phyloP scores from a whole-genome alignment of 2,329 filamentous ascomycete genomes.

The Xylariaceae sp. region DNA sequence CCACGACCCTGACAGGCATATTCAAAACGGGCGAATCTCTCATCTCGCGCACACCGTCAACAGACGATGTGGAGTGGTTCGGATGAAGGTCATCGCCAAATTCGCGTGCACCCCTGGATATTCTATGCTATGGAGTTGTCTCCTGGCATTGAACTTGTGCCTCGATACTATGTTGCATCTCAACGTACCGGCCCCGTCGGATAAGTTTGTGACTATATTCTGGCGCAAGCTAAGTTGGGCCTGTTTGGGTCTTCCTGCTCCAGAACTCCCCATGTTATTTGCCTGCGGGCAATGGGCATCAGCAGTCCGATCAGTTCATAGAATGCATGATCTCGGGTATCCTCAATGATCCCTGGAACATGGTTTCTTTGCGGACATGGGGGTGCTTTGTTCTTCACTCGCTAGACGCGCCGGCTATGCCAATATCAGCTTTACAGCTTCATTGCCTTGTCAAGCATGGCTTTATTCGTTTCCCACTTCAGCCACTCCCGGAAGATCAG shows the following conservation, averaged over 20 bases:
- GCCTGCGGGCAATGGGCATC: neutral
- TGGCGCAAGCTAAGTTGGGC: neutral
- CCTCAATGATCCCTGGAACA: conserved; percentile 1
- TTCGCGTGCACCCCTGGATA: neutral
- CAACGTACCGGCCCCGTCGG: neutral
- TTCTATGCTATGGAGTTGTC: neutral
- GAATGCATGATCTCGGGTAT: neutral
- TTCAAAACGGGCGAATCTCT: no score
- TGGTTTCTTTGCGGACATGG: conserved; percentile 7
- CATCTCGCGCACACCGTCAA: no score
- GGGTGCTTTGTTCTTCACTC: conserved; percentile 3
- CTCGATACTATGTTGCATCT: conserved; percentile 2
- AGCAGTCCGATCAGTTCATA: conserved; percentile 1
- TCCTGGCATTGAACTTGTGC: neutral
- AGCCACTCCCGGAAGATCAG: no score
- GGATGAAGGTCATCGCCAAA: neutral
- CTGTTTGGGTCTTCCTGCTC: neutral
- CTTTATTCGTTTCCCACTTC: neutral
- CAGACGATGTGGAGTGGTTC: neutral
- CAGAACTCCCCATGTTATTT: conserved; percentile 5
- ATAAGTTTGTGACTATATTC: neutral
- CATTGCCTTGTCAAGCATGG: neutral
- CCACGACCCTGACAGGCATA: no score
- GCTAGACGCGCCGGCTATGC: neutral
- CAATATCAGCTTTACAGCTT: conserved; percentile 1